These are phyloP conservation scores for Fusarium floridanum DNA, from an alignment of 2,329 filamentous ascomycete genomes.

Conservation along the genomic window DNA sequence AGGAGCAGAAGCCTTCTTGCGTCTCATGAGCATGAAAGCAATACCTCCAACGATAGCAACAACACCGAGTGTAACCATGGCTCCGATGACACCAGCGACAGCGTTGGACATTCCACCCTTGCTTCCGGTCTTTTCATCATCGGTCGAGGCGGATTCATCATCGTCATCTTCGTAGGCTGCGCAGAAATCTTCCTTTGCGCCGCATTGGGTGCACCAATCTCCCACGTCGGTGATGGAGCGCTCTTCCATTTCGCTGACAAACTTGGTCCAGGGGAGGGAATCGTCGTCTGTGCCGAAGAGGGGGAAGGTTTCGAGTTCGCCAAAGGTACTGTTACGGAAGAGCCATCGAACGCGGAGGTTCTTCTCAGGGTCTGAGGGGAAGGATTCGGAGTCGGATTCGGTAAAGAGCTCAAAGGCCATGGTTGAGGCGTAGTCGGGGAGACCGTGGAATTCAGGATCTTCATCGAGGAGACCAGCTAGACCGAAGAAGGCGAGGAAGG, in stretches of 20 bases:
- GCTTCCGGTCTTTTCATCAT: conserved; percentile 4
- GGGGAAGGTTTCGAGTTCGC: conserved; percentile 46
- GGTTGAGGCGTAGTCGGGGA: conserved; percentile 53
- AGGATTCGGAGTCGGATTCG: conserved; percentile 32
- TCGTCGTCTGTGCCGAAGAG: conserved; percentile 49
- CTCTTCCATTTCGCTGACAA: conserved; percentile 46
- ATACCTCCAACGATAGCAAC: conserved; percentile 35
- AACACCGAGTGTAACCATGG: conserved; percentile 50
- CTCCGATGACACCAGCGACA: conserved; percentile 51
- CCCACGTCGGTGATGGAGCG: conserved; percentile 47
- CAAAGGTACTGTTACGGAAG: conserved; percentile 52
- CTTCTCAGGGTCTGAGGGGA: conserved; percentile 42
- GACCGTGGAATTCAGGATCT: conserved; percentile 48
- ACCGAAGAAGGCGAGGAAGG: conserved; percentile 54
- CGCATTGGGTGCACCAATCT: conserved; percentile 50
- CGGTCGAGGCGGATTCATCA: conserved; percentile 9
- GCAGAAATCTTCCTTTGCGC: conserved; percentile 47
- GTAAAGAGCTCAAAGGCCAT: conserved; percentile 53
- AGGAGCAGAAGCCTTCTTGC: conserved; percentile 22
- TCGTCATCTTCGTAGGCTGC: conserved; percentile 46
- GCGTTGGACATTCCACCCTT: conserved; percentile 49
- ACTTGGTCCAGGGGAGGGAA: conserved; percentile 46
- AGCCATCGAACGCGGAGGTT: conserved; percentile 51
- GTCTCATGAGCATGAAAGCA: conserved; percentile 42
- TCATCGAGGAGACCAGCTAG: conserved; percentile 44